Evolutionary conservation across 2,329 filamentous ascomycete genomes (phyloP), one percentile per base, ranked within the genome.

Genomic region (Ophiocordyceps camponoti-leonardi): DNA sequence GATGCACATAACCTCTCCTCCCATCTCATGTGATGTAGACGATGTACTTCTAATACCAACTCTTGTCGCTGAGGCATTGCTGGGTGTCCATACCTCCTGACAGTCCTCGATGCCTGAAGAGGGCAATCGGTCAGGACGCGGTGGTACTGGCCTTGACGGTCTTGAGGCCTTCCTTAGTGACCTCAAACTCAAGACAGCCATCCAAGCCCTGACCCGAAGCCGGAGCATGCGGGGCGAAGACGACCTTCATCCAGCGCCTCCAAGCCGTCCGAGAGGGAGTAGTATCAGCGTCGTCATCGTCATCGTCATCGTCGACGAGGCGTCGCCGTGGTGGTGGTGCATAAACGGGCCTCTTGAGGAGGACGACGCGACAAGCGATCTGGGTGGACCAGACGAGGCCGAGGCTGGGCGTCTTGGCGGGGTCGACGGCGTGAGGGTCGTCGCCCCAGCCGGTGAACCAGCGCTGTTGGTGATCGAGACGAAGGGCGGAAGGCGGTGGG

Each of bases 361-460:
- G 66, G 1, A 83, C 86, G 48, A 96, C 77, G 12, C 90, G 81
- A 53, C 80, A 81, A 1, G 85, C 78, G 43, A 95, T 78, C 66
- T 95, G 88, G 28, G 87, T 90, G 3, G 86, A 80, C 90, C 90
- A 96, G 12, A 93, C 82, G 8, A 94, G 71, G 1, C 90, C 90
- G 22, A 96, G 65, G 7, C 84, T 84, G 0, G 90, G 90, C 0
- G 85, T 94, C 64, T 95, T 96, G 46, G 82, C 64, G 10, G 62
- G 54, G 43, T 66, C 60, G 13, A 63, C 56, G 19, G 65, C 60
- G 23, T 62, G 54, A 16, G 71, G 66, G 46, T 79, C 71, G 59
- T 94, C 85, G 20, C 90, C 87, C 90, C 92, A 95, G 50, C 92
- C 88, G 4, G 88, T 93, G 64, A 95, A 94, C 77, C 88, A 95